These are phyloP conservation scores for Craspedostauros australis DNA, from an alignment of 108 stramenopile species.

Conservation along the genomic window DNA sequence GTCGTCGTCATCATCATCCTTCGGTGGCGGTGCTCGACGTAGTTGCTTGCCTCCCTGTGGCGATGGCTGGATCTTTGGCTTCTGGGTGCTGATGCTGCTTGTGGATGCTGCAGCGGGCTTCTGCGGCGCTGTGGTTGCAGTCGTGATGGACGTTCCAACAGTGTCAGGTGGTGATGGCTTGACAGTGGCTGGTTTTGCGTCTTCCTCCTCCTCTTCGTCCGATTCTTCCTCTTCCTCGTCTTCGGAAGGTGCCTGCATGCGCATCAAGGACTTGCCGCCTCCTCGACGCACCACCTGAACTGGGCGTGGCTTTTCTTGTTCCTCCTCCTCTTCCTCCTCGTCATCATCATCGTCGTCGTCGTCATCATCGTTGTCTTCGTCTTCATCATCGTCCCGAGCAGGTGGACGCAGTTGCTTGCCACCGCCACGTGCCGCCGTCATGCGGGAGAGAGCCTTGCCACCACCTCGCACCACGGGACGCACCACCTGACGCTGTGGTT, in stretches of 20 bases:
- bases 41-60: constrained; percentile 24
- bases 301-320: constrained; percentile 12
- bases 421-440: constrained; percentile 19
- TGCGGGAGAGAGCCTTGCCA: constrained; percentile 27
- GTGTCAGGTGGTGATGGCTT: not conserved
- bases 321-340: constrained; percentile 29
- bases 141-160: not conserved
- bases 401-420: constrained; percentile 60
- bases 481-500: constrained; percentile 9
- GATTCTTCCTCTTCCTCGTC: constrained; percentile 18
- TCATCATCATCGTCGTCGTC: constrained; percentile 30
- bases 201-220: constrained; percentile 13
- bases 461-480: constrained; percentile 15
- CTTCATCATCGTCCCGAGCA: constrained; percentile 10
- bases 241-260: constrained; percentile 25
- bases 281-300: constrained; percentile 34
- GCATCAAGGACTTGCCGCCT: constrained; percentile 55
- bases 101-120: not conserved
- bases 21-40: constrained; percentile 10
- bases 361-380: constrained; percentile 17
- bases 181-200: not conserved
- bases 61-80: not conserved
- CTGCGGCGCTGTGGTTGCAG: not conserved
- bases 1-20: constrained; percentile 9
- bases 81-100: not conserved